Percentiles rank a stretch among this genome's conserved stretches.
Evolutionary conservation across 2,329 filamentous ascomycete species (phyloP).

Genomic region (Botrytis elliptica): DNA sequence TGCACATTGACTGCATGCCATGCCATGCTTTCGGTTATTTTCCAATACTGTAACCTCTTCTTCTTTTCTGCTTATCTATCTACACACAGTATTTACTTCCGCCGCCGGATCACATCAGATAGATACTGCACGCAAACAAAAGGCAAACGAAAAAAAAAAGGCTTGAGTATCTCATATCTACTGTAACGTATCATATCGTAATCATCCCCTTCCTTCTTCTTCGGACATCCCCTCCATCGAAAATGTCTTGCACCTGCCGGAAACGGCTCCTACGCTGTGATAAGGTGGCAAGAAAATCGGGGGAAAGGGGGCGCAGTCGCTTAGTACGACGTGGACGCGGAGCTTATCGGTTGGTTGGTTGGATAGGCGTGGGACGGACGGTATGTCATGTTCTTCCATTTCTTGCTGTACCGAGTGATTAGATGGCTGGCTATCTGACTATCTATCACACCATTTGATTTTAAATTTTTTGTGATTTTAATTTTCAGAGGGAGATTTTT

Average conservation of each 20-base stretch:
- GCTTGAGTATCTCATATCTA: not conserved
- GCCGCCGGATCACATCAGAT: not conserved
- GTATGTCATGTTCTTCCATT: not conserved
- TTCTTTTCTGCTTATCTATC: not conserved
- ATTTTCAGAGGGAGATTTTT: not conserved
- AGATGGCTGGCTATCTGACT: too few relatives aligned
- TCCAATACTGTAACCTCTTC: not conserved
- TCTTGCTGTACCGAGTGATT: not conserved
- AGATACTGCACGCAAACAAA: not conserved
- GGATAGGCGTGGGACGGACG: not conserved
- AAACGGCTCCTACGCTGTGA: not conserved
- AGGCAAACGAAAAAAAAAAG: not conserved
- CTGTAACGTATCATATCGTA: not conserved
- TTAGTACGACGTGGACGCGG: conserved; percentile 1
- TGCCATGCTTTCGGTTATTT: not conserved
- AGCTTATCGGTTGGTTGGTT: not conserved
- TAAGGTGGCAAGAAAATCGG: not conserved
- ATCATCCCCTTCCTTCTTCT: not conserved
- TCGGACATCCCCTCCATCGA: not conserved
- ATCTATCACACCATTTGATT: not conserved
- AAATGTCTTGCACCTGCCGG: not conserved
- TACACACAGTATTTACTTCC: too few relatives aligned
- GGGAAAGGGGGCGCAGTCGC: conserved; percentile 9
- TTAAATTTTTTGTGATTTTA: too few relatives aligned
- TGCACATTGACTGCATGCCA: not conserved